Evolutionary conservation across 805 yeast genomes (phyloP).

Genomic region (Vanderwaltozyma tropicalis): DNA sequence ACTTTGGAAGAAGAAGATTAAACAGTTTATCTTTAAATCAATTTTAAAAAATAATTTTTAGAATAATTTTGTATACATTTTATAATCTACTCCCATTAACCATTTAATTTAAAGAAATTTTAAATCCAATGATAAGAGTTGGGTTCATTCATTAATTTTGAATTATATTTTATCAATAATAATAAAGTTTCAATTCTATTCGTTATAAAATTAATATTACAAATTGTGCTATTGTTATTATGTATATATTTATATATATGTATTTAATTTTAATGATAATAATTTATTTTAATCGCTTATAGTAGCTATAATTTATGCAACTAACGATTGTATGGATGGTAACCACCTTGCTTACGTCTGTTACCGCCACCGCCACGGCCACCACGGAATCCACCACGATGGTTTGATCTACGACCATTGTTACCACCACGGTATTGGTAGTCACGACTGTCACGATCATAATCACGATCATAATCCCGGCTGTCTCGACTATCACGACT

Average conservation of each 20-base stretch:
- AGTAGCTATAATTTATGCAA: too few relatives aligned
- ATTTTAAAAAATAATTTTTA: constrained; percentile 5
- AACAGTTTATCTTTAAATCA: constrained; percentile 6
- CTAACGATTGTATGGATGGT: constrained; percentile 25
- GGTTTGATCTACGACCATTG: constrained; percentile 2
- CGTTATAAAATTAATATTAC: too few relatives aligned
- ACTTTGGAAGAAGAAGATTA: constrained; percentile 84
- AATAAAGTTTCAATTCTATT: too few relatives aligned
- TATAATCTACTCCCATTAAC: constrained; percentile 2
- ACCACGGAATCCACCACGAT: constrained; percentile 10
- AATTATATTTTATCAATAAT: too few relatives aligned
- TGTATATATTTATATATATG: too few relatives aligned
- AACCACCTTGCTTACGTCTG: constrained; percentile 18
- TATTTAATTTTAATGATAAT: too few relatives aligned
- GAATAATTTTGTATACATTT: constrained; percentile 5
- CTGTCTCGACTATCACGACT: constrained; percentile 4
- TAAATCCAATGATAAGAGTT: neutral
- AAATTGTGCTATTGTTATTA: too few relatives aligned
- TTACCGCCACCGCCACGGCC: constrained; percentile 18
- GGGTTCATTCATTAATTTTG: too few relatives aligned
- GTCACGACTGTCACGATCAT: constrained; percentile 11
- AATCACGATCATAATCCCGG: neutral
- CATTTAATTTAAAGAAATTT: neutral
- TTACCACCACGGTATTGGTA: constrained; percentile 10
- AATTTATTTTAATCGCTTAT: too few relatives aligned